These are phyloP conservation scores for Crithidia fasciculata DNA, from an alignment of 208 protist genomes.

Conservation along the genomic window DNA sequence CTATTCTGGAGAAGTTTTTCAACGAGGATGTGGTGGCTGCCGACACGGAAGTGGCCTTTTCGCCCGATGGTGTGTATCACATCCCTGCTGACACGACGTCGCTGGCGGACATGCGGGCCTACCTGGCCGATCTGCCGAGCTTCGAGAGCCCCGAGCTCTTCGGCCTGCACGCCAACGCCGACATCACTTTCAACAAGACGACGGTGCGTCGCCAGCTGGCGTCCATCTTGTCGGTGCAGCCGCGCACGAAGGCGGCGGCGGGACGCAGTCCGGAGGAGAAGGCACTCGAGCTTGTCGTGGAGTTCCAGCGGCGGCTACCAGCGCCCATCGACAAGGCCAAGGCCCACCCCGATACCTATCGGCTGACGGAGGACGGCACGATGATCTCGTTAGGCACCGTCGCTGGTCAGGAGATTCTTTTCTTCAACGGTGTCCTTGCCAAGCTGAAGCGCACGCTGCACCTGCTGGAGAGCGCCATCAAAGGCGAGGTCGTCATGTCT, in stretches of 20 bases:
- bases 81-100: conserved; percentile 79
- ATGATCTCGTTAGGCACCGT: conserved; percentile 94
- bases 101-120: conserved; percentile 66
- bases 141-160: conserved; percentile 95
- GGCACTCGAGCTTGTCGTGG: conserved; percentile 72
- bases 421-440: conserved; percentile 87
- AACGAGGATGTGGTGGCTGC: conserved; percentile 64
- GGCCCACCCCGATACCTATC: conserved; percentile 86
- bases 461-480: conserved; percentile 83
- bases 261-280: conserved; percentile 68
- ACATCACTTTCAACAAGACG: conserved; percentile 93
- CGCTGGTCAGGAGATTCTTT: conserved; percentile 88
- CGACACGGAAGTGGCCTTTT: conserved; percentile 74
- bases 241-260: conserved; percentile 64
- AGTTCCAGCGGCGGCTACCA: conserved; percentile 85
- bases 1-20: conserved; percentile 82
- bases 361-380: conserved; percentile 80
- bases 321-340: conserved; percentile 80
- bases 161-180: conserved; percentile 96
- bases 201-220: conserved; percentile 89
- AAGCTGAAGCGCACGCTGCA: conserved; percentile 77
- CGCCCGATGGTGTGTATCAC: conserved; percentile 83
- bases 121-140: conserved; percentile 87
- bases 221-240: conserved; percentile 91
- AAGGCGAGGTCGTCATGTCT: conserved; percentile 94